These are phyloP conservation scores for Fusarium coicis DNA, from an alignment of 2,329 filamentous ascomycete genomes.

Conservation along the genomic window DNA sequence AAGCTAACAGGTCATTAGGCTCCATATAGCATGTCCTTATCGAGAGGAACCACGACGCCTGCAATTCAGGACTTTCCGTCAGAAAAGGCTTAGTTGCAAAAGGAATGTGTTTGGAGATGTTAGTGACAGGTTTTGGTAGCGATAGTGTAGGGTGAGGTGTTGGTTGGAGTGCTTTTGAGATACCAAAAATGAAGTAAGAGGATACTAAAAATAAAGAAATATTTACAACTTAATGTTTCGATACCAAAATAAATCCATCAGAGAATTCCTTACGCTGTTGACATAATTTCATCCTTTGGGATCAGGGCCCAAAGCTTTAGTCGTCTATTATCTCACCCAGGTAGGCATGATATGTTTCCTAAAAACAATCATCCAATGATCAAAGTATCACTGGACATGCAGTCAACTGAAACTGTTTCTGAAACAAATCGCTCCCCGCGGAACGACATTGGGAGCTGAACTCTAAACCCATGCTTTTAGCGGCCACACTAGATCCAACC, in stretches of 20 bases:
- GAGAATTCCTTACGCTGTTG: rapidly evolving
- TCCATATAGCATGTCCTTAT: constrained; percentile 76
- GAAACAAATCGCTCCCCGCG: not conserved
- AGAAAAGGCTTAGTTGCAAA: constrained; percentile 32
- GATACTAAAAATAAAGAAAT: not conserved
- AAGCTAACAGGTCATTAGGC: constrained; percentile 58
- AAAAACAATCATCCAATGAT: not conserved
- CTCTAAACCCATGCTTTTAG: not conserved
- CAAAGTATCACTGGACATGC: not conserved
- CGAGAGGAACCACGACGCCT: constrained; percentile 71
- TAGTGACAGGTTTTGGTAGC: not conserved
- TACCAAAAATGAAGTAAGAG: constrained; percentile 18
- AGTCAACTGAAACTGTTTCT: not conserved
- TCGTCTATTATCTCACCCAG: not conserved
- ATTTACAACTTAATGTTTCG: not conserved
- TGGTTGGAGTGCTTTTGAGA: constrained; percentile 18
- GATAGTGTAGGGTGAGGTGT: constrained; percentile 1
- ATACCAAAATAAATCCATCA: not conserved
- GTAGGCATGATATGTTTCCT: not conserved
- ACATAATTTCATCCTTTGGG: too few relatives aligned
- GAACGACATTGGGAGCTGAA: not conserved
- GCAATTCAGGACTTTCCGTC: constrained; percentile 54
- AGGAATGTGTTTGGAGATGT: not conserved
- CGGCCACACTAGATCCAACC: not conserved
- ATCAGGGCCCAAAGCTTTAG: not conserved